Evolutionary conservation across 148 eudicot genomes (phyloP).

Genomic region (Vaccinium vitisidaea): DNA sequence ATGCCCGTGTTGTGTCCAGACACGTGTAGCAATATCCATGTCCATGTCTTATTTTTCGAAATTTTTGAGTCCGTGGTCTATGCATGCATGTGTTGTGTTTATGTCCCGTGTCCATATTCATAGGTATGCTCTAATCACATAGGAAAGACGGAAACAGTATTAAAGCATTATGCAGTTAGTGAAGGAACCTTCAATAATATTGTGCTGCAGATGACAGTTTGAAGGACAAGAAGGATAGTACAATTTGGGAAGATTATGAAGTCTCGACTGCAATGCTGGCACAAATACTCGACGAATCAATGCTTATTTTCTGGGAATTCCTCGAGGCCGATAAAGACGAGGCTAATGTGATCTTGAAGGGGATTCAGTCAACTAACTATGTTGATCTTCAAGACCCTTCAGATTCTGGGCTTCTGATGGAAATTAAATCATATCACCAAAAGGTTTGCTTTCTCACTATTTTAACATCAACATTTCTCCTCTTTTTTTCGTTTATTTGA

Average conservation of each 20-base stretch:
- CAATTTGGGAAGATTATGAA: conserved; percentile 33
- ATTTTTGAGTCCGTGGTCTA: neutral
- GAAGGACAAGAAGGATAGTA: conserved; percentile 37
- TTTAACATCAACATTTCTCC: neutral
- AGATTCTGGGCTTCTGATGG: conserved; percentile 45
- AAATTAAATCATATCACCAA: conserved; percentile 48
- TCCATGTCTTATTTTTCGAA: neutral
- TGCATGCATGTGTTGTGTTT: neutral
- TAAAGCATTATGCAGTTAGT: neutral
- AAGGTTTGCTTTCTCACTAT: conserved; percentile 42
- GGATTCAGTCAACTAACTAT: conserved; percentile 32
- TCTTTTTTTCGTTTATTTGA: neutral
- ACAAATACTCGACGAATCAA: conserved; percentile 58
- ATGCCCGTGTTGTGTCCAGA: neutral
- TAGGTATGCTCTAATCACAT: neutral
- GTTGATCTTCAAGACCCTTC: conserved; percentile 42
- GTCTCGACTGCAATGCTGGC: conserved; percentile 48
- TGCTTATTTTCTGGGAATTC: conserved; percentile 69
- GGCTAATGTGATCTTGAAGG: conserved; percentile 31
- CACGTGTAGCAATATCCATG: neutral
- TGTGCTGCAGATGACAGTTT: conserved; percentile 58
- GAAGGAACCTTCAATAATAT: neutral
- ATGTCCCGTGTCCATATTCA: neutral
- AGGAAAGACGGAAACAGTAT: neutral
- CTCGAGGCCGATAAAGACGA: conserved; percentile 59